Evolutionary conservation across 805 yeast genomes (phyloP).

Genomic region (Monosporozyma solicola): DNA sequence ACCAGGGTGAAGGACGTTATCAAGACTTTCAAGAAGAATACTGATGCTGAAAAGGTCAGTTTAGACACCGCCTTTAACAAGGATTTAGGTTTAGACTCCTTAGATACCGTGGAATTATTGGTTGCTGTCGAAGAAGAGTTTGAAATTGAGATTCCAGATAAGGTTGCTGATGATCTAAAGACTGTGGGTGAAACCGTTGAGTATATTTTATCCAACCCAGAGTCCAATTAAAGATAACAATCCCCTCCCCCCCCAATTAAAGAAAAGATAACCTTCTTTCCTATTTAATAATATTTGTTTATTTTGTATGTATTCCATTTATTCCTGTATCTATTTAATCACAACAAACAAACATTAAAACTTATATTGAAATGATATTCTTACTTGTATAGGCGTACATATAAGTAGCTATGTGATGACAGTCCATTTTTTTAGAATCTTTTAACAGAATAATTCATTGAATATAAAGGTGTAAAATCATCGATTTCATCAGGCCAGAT

Average conservation of each 20-base stretch:
- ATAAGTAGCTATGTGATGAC: neutral
- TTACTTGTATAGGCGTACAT: neutral
- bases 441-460: slow-evolving; percentile 15
- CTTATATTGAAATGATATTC: neutral
- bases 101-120: slow-evolving; percentile 90
- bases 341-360: neutral
- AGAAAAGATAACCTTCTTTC: neutral
- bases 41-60: slow-evolving; percentile 35
- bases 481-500: slow-evolving; percentile 40
- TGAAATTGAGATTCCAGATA: slow-evolving; percentile 78
- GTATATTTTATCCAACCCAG: slow-evolving; percentile 64
- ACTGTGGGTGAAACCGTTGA: slow-evolving; percentile 91
- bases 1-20: slow-evolving; percentile 74
- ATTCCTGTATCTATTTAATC: slow-evolving; percentile 3
- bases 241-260: neutral
- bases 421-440: neutral
- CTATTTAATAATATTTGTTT: neutral
- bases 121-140: slow-evolving; percentile 94
- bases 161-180: slow-evolving; percentile 87
- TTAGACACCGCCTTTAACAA: slow-evolving; percentile 41
- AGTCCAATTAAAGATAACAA: slow-evolving; percentile 27
- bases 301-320: neutral
- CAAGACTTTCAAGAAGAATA: slow-evolving; percentile 53
- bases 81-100: slow-evolving; percentile 63
- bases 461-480: slow-evolving; percentile 23